These are phyloP conservation scores for Endogone sp. DNA, from an alignment of 192 early-diverging fungal genomes.

Conservation along the genomic window DNA sequence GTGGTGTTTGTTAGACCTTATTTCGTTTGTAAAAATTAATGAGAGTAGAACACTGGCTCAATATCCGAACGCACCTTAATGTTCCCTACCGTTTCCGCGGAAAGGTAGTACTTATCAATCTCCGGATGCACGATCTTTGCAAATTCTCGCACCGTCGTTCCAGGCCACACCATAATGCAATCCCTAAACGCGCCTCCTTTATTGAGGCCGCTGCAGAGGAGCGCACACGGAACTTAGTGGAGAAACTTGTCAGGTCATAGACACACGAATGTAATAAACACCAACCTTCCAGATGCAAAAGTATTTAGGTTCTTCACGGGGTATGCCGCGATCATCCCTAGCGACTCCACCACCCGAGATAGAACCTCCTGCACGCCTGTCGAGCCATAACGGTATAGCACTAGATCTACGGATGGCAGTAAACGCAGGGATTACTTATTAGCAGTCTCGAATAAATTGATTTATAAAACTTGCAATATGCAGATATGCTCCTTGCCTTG, in stretches of 20 bases:
- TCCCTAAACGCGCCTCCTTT: conserved; percentile 65
- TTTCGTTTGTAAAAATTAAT: not conserved
- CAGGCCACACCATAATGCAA: conserved; percentile 66
- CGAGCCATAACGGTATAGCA: conserved; percentile 77
- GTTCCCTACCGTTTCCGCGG: conserved; percentile 74
- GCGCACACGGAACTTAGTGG: too few species aligned
- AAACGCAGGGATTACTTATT: not conserved
- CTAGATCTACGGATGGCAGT: conserved; percentile 44
- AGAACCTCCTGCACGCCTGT: conserved; percentile 78
- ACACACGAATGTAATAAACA: too few species aligned
- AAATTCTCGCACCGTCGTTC: conserved; percentile 74
- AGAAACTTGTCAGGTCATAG: conserved; percentile 11
- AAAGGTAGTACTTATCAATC: conserved; percentile 59
- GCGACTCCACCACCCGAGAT: conserved; percentile 53
- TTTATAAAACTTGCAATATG: not conserved
- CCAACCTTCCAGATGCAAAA: conserved; percentile 47
- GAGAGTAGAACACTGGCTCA: too few species aligned
- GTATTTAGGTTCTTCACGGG: conserved; percentile 72
- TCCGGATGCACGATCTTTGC: conserved; percentile 69
- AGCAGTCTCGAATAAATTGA: conserved; percentile 7
- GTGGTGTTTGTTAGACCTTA: too few species aligned
- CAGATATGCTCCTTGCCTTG: conserved; percentile 18
- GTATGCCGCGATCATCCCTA: conserved; percentile 69
- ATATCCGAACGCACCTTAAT: conserved; percentile 52
- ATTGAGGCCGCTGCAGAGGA: conserved; percentile 15